These are phyloP conservation scores for Scenedesmus sp. DNA, from an alignment of 163 green algal genomes.

Conservation along the genomic window DNA sequence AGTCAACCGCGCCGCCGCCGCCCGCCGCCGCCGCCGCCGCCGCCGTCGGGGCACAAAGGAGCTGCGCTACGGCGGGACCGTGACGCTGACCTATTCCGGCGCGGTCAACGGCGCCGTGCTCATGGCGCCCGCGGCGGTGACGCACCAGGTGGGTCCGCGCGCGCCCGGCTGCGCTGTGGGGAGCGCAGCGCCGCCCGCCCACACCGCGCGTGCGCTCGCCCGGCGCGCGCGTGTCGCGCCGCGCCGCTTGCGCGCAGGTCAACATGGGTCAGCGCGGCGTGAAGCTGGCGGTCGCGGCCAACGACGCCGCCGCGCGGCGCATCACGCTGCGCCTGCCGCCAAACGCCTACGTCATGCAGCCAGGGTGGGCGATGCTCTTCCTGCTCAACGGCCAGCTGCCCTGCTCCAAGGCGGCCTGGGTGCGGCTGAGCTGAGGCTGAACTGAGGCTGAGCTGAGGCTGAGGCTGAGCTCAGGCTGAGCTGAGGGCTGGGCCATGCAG, in stretches of 20 bases:
- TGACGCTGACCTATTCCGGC: neutral
- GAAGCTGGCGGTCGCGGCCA: neutral
- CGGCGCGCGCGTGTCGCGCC: neutral
- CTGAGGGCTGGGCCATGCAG: no score
- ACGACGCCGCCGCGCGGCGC: neutral
- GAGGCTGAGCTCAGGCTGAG: no score
- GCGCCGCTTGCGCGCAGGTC: slow-evolving; percentile 7
- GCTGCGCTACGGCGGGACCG: neutral
- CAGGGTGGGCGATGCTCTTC: slow-evolving; percentile 30
- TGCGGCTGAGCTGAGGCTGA: slow-evolving; percentile 17
- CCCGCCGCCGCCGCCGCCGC: no score
- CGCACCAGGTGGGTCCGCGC: neutral
- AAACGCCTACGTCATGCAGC: neutral
- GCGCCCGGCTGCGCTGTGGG: neutral
- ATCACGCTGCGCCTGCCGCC: neutral
- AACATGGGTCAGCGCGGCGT: slow-evolving; percentile 31
- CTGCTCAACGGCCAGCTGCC: slow-evolving; percentile 9
- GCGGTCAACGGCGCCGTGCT: slow-evolving; percentile 6
- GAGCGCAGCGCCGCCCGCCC: no score
- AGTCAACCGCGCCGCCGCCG: no score
- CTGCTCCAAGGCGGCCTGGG: slow-evolving; percentile 1
- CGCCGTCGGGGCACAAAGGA: no score
- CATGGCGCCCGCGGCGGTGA: slow-evolving; percentile 25
- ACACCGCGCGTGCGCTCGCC: no score
- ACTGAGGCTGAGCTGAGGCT: no score